Evolutionary conservation across 78 protist genomes (phyloP).

Genomic region (Blattamonas nauphoetae): DNA sequence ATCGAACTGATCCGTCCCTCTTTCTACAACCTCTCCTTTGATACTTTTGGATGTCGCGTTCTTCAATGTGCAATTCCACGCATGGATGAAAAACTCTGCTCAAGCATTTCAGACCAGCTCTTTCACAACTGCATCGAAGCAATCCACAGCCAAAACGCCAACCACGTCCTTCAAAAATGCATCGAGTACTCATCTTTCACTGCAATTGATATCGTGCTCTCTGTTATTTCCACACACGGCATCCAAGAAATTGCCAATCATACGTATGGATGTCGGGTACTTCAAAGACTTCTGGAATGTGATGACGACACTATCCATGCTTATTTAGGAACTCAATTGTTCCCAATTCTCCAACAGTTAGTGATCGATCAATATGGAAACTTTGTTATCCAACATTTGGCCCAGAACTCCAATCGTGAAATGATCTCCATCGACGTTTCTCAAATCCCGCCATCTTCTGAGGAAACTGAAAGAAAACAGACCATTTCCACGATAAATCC

Average conservation of each 20-base stretch:
- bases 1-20: background rate
- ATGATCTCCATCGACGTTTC: too few relatives aligned
- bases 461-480: too few relatives aligned
- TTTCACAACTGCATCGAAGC: background rate
- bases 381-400: conserved; percentile 19
- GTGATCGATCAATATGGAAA: conserved; percentile 29
- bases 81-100: background rate
- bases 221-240: background rate
- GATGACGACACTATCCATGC: background rate
- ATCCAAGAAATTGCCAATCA: conserved; percentile 8
- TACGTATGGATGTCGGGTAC: conserved; percentile 31
- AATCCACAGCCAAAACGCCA: conserved; percentile 22
- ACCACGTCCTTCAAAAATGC: conserved; percentile 23
- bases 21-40: background rate
- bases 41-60: conserved; percentile 12
- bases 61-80: background rate
- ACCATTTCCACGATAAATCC: too few relatives aligned
- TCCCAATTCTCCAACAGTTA: background rate
- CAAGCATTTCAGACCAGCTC: background rate
- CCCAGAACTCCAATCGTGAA: background rate
- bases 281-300: conserved; percentile 15
- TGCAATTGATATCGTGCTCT: background rate
- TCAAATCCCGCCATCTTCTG: background rate
- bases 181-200: background rate
- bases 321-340: background rate